These are phyloP conservation scores for Dioszegia hungarica DNA, from an alignment of 768 basidiomycete genomes.

Conservation along the genomic window DNA sequence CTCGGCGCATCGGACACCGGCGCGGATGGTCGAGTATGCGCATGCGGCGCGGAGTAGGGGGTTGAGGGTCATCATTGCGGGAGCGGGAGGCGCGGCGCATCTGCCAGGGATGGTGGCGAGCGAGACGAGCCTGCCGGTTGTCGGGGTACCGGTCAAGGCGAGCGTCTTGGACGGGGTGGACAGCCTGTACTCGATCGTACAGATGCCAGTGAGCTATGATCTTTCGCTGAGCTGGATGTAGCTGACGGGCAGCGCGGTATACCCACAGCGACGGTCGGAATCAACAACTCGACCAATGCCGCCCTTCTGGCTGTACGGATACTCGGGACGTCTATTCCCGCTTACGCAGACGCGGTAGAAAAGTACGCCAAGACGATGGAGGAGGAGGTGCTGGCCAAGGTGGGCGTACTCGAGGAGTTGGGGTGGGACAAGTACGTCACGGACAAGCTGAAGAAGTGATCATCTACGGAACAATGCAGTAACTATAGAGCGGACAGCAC, in stretches of 20 bases:
- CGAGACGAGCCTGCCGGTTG: slow-evolving; percentile 83
- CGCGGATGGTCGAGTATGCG: slow-evolving; percentile 76
- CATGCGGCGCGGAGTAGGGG: slow-evolving; percentile 58
- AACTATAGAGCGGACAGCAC: too few relatives aligned
- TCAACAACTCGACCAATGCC: slow-evolving; percentile 91
- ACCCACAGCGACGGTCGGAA: slow-evolving; percentile 94
- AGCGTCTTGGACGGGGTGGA: slow-evolving; percentile 92
- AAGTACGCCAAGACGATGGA: slow-evolving; percentile 66
- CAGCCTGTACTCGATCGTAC: slow-evolving; percentile 93
- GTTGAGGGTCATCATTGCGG: slow-evolving; percentile 73
- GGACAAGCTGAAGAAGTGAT: slow-evolving; percentile 46
- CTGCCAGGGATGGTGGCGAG: slow-evolving; percentile 97
- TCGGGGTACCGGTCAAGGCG: slow-evolving; percentile 95
- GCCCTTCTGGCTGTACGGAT: slow-evolving; percentile 87
- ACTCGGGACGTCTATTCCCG: slow-evolving; percentile 66
- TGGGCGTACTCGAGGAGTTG: slow-evolving; percentile 65
- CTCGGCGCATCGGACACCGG: slow-evolving; percentile 92
- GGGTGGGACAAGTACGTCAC: slow-evolving; percentile 81
- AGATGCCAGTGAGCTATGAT: slow-evolving; percentile 79
- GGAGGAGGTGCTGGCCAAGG: slow-evolving; percentile 71
- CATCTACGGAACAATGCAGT: too few relatives aligned
- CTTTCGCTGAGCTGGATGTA: background rate
- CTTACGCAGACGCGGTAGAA: slow-evolving; percentile 64
- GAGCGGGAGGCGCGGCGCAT: slow-evolving; percentile 98
- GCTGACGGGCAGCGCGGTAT: slow-evolving; percentile 69